These are phyloP conservation scores for Toxicodendron radicans DNA, from an alignment of 345 rosid genomes.

Conservation along the genomic window DNA sequence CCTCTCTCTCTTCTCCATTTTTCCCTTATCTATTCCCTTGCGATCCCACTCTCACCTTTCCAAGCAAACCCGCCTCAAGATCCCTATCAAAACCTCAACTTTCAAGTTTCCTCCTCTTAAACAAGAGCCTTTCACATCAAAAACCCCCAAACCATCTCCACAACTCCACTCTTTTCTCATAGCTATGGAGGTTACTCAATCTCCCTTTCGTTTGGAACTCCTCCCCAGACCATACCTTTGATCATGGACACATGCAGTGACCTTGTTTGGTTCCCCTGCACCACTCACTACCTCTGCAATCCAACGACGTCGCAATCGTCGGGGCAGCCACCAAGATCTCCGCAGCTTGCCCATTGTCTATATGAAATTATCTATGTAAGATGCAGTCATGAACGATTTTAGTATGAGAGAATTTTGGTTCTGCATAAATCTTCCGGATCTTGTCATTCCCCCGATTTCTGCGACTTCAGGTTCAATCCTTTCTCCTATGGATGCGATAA, in stretches of 20 bases:
- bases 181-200: constrained; percentile 33
- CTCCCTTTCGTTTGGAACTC: constrained; percentile 33
- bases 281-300: constrained; percentile 41
- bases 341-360: constrained; percentile 94
- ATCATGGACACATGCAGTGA: constrained; percentile 35
- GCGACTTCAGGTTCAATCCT: too few relatives aligned
- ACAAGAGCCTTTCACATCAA: constrained; percentile 43
- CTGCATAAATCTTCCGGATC: too few relatives aligned
- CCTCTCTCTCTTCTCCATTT: constrained; percentile 16
- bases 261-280: constrained; percentile 48
- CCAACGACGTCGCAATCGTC: constrained; percentile 90
- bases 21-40: constrained; percentile 22
- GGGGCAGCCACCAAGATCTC: constrained; percentile 97
- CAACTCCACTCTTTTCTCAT: constrained; percentile 16
- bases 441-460: too few relatives aligned
- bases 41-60: constrained; percentile 26
- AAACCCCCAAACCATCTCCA: constrained; percentile 17
- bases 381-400: too few relatives aligned
- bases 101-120: constrained; percentile 30
- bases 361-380: too few relatives aligned
- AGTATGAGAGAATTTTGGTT: too few relatives aligned
- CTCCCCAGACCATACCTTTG: constrained; percentile 31
- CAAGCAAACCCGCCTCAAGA: constrained; percentile 20
- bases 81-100: constrained; percentile 28
- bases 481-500: too few relatives aligned